A percentile compares a stretch with the other conserved stretches of the same genome.
phyloP scores from a whole-genome alignment of 371 early-diverging fungal species.

The Gilbertella persicaria region DNA sequence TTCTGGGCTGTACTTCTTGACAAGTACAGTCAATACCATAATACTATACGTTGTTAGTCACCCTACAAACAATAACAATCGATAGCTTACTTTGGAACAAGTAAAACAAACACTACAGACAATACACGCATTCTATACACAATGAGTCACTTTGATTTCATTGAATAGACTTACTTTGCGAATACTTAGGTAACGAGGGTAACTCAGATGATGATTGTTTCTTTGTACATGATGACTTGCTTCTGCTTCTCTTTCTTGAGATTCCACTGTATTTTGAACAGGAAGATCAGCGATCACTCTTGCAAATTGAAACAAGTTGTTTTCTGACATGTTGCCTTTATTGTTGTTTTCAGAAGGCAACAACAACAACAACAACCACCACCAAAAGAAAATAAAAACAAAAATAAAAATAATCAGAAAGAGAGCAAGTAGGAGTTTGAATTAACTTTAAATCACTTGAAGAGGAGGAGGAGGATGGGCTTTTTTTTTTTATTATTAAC shows the following conservation, averaged over 20 bases:
- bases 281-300: conserved; percentile 43
- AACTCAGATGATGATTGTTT: conserved; percentile 13
- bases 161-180: conserved; percentile 40
- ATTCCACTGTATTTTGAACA: conserved; percentile 3
- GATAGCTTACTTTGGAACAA: conserved; percentile 41
- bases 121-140: conserved; percentile 51
- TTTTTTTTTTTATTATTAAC: too few relatives aligned
- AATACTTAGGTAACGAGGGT: conserved; percentile 4
- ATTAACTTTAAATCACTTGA: too few relatives aligned
- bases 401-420: too few relatives aligned
- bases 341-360: too few relatives aligned
- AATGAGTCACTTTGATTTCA: not conserved
- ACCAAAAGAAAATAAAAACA: too few relatives aligned
- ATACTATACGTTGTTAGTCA: conserved; percentile 21
- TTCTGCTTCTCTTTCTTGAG: conserved; percentile 14
- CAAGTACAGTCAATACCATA: conserved; percentile 49
- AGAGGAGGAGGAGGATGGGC: too few relatives aligned
- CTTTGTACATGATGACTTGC: conserved; percentile 14
- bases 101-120: conserved; percentile 55
- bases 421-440: too few relatives aligned
- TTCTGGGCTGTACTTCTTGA: conserved; percentile 48
- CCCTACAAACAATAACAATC: not conserved
- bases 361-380: conserved; percentile 2
- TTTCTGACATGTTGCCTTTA: conserved; percentile 33
- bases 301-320: conserved; percentile 48